phyloP scores from a whole-genome alignment of 768 basidiomycete species.

The Boletus eberwhitei region DNA sequence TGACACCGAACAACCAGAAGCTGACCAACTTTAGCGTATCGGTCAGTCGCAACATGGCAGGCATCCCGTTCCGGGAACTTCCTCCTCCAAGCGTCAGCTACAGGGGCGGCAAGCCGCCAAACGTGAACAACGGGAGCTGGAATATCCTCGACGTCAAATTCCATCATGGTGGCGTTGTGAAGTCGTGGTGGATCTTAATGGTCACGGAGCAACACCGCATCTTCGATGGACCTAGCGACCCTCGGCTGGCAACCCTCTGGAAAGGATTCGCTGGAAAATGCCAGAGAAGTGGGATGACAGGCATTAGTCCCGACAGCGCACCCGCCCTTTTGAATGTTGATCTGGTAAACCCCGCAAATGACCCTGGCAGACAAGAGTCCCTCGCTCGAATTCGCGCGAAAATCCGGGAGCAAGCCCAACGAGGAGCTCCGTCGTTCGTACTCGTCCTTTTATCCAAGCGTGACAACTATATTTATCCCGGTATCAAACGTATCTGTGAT shows the following conservation, averaged over 20 bases:
- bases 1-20: constrained; percentile 38
- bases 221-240: constrained; percentile 36
- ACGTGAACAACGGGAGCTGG: constrained; percentile 64
- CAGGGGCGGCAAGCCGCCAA: constrained; percentile 38
- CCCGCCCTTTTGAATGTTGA: constrained; percentile 32
- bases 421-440: constrained; percentile 54
- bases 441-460: constrained; percentile 64
- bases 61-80: constrained; percentile 64
- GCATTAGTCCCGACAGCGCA: constrained; percentile 47
- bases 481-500: constrained; percentile 75
- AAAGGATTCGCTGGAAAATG: constrained; percentile 56
- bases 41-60: constrained; percentile 56
- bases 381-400: constrained; percentile 39
- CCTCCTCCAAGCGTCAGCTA: constrained; percentile 58
- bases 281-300: constrained; percentile 56
- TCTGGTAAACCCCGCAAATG: constrained; percentile 13
- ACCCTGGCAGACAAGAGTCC: constrained; percentile 38
- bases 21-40: constrained; percentile 55
- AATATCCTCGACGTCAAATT: constrained; percentile 75
- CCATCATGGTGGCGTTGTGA: constrained; percentile 47
- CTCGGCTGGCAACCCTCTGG: constrained; percentile 40
- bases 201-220: constrained; percentile 47
- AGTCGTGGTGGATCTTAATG: constrained; percentile 65
- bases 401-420: constrained; percentile 33
- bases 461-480: constrained; percentile 78